Percentiles rank a stretch among this genome's conserved stretches.
phyloP scores from a whole-genome alignment of 2,329 filamentous ascomycete genomes.

The Aspergillus nomiae region DNA sequence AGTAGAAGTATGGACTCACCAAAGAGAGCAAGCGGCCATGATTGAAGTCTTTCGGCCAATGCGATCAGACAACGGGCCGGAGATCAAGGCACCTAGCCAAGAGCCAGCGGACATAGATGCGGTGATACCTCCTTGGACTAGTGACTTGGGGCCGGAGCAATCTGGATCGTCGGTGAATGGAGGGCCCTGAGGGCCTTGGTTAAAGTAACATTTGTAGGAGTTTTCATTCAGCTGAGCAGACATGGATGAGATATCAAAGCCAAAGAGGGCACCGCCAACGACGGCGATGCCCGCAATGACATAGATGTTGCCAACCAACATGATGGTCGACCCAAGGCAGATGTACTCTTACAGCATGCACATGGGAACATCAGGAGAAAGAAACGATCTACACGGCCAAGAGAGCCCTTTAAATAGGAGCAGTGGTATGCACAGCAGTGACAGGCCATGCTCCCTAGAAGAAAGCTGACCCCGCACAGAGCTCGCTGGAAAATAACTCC shows the following conservation, averaged over 20 bases:
- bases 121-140: constrained; percentile 68
- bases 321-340: constrained; percentile 5
- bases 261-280: constrained; percentile 35
- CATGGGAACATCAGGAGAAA: not conserved
- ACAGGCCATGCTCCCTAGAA: not conserved
- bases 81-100: constrained; percentile 61
- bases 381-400: not conserved
- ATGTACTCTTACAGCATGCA: not conserved
- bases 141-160: constrained; percentile 50
- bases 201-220: constrained; percentile 70
- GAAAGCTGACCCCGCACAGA: not conserved
- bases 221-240: constrained; percentile 33
- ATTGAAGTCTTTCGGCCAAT: constrained; percentile 56
- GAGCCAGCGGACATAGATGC: constrained; percentile 75
- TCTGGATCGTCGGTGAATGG: constrained; percentile 52
- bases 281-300: constrained; percentile 58
- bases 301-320: constrained; percentile 58
- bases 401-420: not conserved
- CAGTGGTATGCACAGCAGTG: not conserved
- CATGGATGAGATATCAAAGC: constrained; percentile 41
- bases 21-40: constrained; percentile 53
- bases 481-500: no score
- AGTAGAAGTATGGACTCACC: constrained; percentile 52
- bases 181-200: constrained; percentile 57
- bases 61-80: constrained; percentile 57